Evolutionary conservation across 805 yeast species (phyloP).

Genomic region (Zygosaccharomyces gambellarensis): DNA sequence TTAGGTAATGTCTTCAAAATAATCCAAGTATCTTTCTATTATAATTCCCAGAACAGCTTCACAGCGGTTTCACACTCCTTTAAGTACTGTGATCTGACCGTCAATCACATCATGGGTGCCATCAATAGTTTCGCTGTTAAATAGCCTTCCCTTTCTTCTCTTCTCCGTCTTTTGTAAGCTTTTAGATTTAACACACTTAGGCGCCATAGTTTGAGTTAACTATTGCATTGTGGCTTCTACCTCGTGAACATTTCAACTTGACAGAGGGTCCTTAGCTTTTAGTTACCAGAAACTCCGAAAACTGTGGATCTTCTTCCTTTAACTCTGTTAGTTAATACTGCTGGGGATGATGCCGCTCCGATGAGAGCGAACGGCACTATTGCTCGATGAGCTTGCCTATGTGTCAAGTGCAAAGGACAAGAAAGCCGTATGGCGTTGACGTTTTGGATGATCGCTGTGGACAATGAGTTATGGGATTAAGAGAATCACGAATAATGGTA

Average conservation of each 20-base stretch:
- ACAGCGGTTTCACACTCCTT: background rate
- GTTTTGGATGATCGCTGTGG: background rate
- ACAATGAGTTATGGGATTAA: no score
- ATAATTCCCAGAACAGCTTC: background rate
- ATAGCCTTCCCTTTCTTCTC: no score
- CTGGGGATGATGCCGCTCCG: background rate
- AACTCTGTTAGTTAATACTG: background rate
- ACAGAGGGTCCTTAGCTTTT: background rate
- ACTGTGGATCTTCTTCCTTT: background rate
- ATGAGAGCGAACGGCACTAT: conserved; percentile 3
- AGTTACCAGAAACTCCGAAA: background rate
- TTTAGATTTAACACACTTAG: no score
- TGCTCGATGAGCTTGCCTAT: background rate
- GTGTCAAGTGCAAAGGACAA: background rate
- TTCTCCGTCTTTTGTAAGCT: no score
- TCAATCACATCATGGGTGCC: background rate
- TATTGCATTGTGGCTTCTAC: background rate
- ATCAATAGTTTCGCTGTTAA: background rate
- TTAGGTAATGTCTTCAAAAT: no score
- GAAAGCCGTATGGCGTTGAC: background rate
- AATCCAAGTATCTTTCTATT: no score
- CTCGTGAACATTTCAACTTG: background rate
- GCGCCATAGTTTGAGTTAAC: background rate
- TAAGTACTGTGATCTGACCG: background rate
- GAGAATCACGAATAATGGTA: background rate